Conservation (phyloP, 2,329 filamentous ascomycete genomes). For the Ceratocystiopsis sp. region DNA sequence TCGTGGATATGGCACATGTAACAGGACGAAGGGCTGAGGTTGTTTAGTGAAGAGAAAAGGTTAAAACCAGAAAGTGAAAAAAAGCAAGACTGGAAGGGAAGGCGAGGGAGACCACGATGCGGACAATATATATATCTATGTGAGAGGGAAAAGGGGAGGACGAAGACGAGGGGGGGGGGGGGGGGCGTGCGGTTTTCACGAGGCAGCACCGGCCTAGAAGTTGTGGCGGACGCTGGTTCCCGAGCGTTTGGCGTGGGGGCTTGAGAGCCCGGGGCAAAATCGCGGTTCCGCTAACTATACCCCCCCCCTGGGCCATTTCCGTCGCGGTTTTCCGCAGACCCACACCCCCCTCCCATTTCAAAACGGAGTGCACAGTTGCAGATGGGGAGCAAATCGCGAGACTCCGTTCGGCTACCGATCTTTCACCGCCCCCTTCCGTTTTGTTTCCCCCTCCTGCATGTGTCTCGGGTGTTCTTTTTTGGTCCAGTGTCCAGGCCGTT, state of each 20-base stretch:
- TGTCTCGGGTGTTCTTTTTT: too few relatives aligned
- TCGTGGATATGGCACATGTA: neutral
- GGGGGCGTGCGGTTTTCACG: too few relatives aligned
- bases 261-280: neutral
- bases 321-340: too few relatives aligned
- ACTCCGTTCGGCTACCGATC: too few relatives aligned
- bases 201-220: neutral
- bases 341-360: too few relatives aligned
- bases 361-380: too few relatives aligned
- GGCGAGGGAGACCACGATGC: neutral
- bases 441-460: too few relatives aligned
- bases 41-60: neutral
- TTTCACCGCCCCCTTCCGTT: too few relatives aligned
- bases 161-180: neutral
- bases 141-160: neutral
- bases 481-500: too few relatives aligned
- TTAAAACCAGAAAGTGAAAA: neutral
- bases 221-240: slow-evolving; percentile 5
- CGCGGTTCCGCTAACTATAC: too few relatives aligned
- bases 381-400: too few relatives aligned
- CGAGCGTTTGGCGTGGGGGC: slow-evolving; percentile 5
- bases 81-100: neutral
- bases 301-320: too few relatives aligned
- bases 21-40: neutral
- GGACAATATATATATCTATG: neutral